Conservation (phyloP, 371 early-diverging fungal genomes). For the Rhizopus sp. region DNA sequence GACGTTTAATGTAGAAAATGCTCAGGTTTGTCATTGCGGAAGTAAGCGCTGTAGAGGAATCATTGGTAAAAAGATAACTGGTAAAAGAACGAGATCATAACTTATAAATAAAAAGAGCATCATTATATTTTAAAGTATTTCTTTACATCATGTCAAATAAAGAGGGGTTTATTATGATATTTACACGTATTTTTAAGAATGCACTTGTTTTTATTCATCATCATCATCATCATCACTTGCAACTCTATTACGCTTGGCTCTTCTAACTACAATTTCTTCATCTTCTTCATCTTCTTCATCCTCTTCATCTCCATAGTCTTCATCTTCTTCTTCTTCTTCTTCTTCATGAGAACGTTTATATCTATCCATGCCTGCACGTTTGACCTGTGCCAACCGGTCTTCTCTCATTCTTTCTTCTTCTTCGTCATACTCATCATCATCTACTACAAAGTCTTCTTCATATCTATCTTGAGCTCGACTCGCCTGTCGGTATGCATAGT, state of each 20-base stretch:
- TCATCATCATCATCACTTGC: conserved; percentile 34
- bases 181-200: too few species aligned
- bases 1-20: conserved; percentile 60
- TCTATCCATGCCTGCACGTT: conserved; percentile 32
- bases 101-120: too few species aligned
- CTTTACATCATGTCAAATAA: too few species aligned
- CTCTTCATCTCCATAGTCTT: conserved; percentile 31
- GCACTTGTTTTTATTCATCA: too few species aligned
- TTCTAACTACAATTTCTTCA: conserved; percentile 30
- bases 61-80: conserved; percentile 46
- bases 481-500: conserved; percentile 13
- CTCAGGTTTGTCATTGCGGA: conserved; percentile 73
- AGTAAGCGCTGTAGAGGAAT: conserved; percentile 70
- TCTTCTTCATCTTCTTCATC: conserved; percentile 45
- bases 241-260: conserved; percentile 32
- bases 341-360: conserved; percentile 26
- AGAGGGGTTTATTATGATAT: too few species aligned
- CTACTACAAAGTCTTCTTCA: conserved; percentile 49
- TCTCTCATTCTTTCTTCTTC: conserved; percentile 41
- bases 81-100: neutral
- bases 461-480: conserved; percentile 34
- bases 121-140: too few species aligned
- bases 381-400: conserved; percentile 30
- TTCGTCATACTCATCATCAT: conserved; percentile 45
- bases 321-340: conserved; percentile 44